Base-by-base conservation (phyloP, 2,329 filamentous ascomycete genomes). In the Neobulgaria alba region DNA sequence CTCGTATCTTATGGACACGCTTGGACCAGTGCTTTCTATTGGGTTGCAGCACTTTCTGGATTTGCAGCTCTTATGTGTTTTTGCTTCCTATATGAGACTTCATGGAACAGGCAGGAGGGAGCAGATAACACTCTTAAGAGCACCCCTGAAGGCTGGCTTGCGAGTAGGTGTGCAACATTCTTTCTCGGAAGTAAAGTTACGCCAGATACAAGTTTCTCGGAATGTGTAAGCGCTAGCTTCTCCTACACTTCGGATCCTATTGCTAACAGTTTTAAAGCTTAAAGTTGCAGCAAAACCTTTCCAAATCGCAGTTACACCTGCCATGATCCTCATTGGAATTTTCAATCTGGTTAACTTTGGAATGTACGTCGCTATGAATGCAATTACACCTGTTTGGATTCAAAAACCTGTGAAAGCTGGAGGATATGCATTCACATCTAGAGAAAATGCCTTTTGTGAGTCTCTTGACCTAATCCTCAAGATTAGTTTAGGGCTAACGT, bases 21-120 rank as follows among this genome's bases (percentile, higher is more conserved):
- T 17, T 67, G 62, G 56, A 58, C 59, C 0, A 47, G 61, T 3
- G 58, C 61, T 21, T 67, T 63, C 48, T 67, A 64, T 64, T 67
- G 64, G 63, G 61, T 58, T 0, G 55, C 65, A 10, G 62, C 53
- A 2, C 42, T 65, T 1, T 49, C 60, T 2, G 61, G 53, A 0
- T 51, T 60, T 31, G 53, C 61, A 2, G 48, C 60, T 8, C 45
- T 67, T 5, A 41, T 60, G 1, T 57, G 61, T 4, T 60, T 67
- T 33, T 32, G 58, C 14, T 62, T 64, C 32, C 51, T 67, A 3
- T 60, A 67, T 43, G 64, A 67, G 32, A 67, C 63, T 1, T 51
- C 52, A 1, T 67, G 42, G 47, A 53, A 61, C n/a, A 57, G 62
- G 14, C 43, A 42, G 5, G 33, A 44, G 12, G 44, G 47, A 10